phyloP scores from a whole-genome alignment of 2,329 filamentous ascomycete species.

The Boeremia exigua region DNA sequence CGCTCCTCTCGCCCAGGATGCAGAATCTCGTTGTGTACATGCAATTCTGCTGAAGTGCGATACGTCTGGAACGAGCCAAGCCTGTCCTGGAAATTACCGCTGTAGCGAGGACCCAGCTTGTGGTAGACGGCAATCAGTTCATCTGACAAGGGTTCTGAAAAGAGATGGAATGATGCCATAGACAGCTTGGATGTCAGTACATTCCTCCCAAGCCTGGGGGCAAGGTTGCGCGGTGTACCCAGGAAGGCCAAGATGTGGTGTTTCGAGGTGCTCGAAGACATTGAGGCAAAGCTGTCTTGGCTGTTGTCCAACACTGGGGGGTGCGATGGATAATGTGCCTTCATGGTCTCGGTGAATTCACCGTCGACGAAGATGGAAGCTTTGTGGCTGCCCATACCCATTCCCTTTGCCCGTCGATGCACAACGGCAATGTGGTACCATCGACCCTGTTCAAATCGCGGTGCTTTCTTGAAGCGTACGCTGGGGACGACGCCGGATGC shows the following conservation, averaged over 20 bases:
- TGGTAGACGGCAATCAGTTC: slow-evolving; percentile 91
- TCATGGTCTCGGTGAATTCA: slow-evolving; percentile 90
- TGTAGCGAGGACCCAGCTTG: slow-evolving; percentile 86
- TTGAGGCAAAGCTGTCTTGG: slow-evolving; percentile 73
- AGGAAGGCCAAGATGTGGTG: slow-evolving; percentile 88
- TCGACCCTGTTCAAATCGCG: slow-evolving; percentile 72
- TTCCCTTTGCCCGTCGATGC: slow-evolving; percentile 73
- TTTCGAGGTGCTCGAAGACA: slow-evolving; percentile 63
- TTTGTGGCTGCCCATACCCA: slow-evolving; percentile 74
- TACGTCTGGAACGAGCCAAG: slow-evolving; percentile 97
- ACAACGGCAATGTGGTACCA: slow-evolving; percentile 97
- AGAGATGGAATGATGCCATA: slow-evolving; percentile 85
- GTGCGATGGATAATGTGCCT: slow-evolving; percentile 82
- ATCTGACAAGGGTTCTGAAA: slow-evolving; percentile 86
- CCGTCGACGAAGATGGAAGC: slow-evolving; percentile 91
- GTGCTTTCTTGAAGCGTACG: slow-evolving; percentile 90
- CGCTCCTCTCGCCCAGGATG: slow-evolving; percentile 88
- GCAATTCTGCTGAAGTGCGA: slow-evolving; percentile 86
- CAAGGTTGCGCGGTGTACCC: slow-evolving; percentile 88
- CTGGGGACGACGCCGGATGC: slow-evolving; percentile 71
- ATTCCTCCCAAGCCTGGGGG: slow-evolving; percentile 74
- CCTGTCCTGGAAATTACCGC: slow-evolving; percentile 96
- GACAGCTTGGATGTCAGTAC: slow-evolving; percentile 84
- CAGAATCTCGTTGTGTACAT: slow-evolving; percentile 87
- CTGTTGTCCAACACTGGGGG: slow-evolving; percentile 69